Evolutionary conservation across 169 alveolate genomes (phyloP), one percentile per base, ranked within the genome.

Genomic region (Plasmodium gonderi): DNA sequence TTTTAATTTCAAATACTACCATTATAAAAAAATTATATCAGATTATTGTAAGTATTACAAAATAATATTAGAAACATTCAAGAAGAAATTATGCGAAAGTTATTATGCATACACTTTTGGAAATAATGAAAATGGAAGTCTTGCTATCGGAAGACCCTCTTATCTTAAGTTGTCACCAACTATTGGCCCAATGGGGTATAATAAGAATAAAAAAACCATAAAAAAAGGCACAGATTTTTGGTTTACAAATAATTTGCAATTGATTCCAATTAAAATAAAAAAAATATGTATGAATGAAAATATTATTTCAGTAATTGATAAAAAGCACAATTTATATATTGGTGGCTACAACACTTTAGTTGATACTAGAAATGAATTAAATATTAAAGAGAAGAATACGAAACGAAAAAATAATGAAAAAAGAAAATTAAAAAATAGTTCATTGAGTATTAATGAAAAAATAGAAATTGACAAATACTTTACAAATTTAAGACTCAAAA

Each of bases 51-150:
- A 69, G n/a, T 83, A 83, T 72, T 83, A 83, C 65, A 83, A 83
- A 83, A 74, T 83, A 45, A 72, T 83, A 72, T 69, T 83, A 26
- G 82, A 83, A 69, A 51, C 75, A 20, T 83, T 83, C 42, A 83
- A 83, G 85, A 72, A 36, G 36, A 83, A 83, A 47, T 49, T 83
- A 42, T 72, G 92, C 67, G 82, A 83, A 83, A 72, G 44, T 83
- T 83, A 83, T 42, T 83, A 83, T 83, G 92, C 92, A 17, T 83
- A 72, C 29, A 83, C 92, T 17, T 83, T 83, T 83, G 92, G 92
- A 69, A 83, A 83, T 69, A 83, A 83, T 60, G 92, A 83, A 72
- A 72, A 83, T 69, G 92, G 92, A 36, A 36, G 64, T 3, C 92
- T 83, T 49, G 92, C 85, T 69, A 83, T 83, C 64, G 92, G 92